These are phyloP conservation scores for Pleurotus djamor DNA, from an alignment of 768 basidiomycete genomes.

Conservation along the genomic window DNA sequence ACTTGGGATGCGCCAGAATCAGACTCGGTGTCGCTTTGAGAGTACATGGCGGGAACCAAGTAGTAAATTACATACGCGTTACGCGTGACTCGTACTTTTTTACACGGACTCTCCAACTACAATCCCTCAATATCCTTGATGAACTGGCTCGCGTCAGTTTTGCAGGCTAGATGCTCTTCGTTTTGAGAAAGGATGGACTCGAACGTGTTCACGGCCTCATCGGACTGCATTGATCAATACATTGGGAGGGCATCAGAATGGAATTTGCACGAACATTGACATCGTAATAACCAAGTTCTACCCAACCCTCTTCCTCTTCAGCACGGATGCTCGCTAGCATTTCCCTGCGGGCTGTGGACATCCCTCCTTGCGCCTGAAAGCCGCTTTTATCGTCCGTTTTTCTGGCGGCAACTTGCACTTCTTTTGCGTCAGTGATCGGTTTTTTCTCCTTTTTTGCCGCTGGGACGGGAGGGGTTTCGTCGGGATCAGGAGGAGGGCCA, in stretches of 20 bases:
- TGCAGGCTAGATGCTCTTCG: conserved; percentile 47
- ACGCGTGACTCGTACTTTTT: neutral
- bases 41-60: conserved; percentile 11
- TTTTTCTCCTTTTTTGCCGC: conserved; percentile 61
- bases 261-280: conserved; percentile 46
- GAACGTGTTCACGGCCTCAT: conserved; percentile 53
- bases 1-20: conserved; percentile 27
- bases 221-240: conserved; percentile 37
- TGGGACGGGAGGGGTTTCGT: conserved; percentile 54
- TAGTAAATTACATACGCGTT: neutral
- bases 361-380: conserved; percentile 52
- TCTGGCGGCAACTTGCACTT: conserved; percentile 75
- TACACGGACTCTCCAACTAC: conserved; percentile 16
- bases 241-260: neutral
- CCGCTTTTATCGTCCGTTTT: conserved; percentile 64
- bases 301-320: conserved; percentile 81
- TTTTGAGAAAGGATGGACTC: conserved; percentile 64
- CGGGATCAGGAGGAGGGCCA: conserved; percentile 78
- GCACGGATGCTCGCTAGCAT: conserved; percentile 71
- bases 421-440: conserved; percentile 55
- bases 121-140: conserved; percentile 56
- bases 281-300: conserved; percentile 63
- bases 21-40: conserved; percentile 54
- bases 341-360: conserved; percentile 71
- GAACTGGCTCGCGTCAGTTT: conserved; percentile 54